A percentile compares a stretch with the other conserved stretches of the same genome.
These are phyloP conservation scores for Leccinum longicurvipes DNA, from an alignment of 768 basidiomycete genomes.

Conservation along the genomic window DNA sequence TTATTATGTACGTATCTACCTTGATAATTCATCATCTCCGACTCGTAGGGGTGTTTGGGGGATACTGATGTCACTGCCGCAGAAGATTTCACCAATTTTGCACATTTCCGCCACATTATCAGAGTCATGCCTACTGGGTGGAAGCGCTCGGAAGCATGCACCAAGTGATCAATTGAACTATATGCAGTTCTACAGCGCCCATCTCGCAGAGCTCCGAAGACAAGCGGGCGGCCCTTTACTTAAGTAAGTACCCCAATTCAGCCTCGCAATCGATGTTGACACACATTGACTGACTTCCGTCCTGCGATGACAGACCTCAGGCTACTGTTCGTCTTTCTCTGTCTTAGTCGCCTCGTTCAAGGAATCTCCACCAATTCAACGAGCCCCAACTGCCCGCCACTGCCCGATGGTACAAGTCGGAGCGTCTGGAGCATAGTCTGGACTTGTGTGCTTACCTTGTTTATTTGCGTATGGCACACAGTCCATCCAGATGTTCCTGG, in stretches of 20 bases:
- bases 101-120: not conserved
- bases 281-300: not conserved
- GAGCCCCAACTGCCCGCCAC: not conserved
- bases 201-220: not conserved
- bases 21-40: no score
- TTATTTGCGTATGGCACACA: conserved; percentile 1
- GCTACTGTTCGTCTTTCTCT: not conserved
- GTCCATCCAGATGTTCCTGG: not conserved
- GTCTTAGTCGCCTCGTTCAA: not conserved
- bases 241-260: not conserved
- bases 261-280: not conserved
- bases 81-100: not conserved
- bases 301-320: not conserved
- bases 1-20: no score
- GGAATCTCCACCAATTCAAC: not conserved
- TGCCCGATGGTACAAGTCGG: not conserved
- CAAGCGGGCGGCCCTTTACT: not conserved
- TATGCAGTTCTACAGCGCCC: not conserved
- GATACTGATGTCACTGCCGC: not conserved
- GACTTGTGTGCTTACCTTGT: not conserved
- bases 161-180: not conserved
- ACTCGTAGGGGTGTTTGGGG: not conserved
- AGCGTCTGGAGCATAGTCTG: not conserved
- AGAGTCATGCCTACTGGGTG: no score
- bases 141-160: not conserved